These are phyloP conservation scores for Discostella pseudostelligera DNA, from an alignment of 108 stramenopile species.

Conservation along the genomic window DNA sequence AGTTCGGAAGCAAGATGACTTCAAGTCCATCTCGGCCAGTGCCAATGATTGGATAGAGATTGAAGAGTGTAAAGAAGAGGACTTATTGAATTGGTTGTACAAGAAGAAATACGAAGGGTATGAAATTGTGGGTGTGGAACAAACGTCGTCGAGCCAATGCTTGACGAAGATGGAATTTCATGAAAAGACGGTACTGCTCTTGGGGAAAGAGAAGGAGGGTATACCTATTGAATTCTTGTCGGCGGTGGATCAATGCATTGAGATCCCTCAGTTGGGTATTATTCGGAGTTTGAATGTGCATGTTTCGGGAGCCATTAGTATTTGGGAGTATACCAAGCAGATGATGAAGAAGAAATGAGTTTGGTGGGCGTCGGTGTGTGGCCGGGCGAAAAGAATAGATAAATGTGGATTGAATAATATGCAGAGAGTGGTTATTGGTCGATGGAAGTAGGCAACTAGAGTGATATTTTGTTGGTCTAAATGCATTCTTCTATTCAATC, in stretches of 20 bases:
- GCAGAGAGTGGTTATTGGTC: too few relatives aligned
- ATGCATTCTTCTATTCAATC: too few relatives aligned
- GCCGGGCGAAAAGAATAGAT: too few relatives aligned
- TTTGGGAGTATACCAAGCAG: constrained; percentile 94
- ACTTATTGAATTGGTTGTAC: constrained; percentile 65
- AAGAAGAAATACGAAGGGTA: constrained; percentile 71
- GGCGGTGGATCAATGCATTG: constrained; percentile 90
- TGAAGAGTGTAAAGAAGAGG: constrained; percentile 83
- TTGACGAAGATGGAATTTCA: constrained; percentile 67
- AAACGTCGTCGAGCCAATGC: constrained; percentile 77
- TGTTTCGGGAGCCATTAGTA: constrained; percentile 85
- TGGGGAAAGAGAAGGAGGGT: constrained; percentile 95
- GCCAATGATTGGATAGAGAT: constrained; percentile 90
- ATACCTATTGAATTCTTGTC: constrained; percentile 88
- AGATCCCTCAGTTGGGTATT: constrained; percentile 96
- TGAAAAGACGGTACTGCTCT: constrained; percentile 67
- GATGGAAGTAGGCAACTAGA: too few relatives aligned
- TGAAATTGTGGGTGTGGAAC: constrained; percentile 86
- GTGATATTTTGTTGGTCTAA: too few relatives aligned
- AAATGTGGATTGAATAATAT: too few relatives aligned
- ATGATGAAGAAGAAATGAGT: constrained; percentile 39
- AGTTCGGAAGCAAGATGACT: constrained; percentile 82
- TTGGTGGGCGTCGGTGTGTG: too few relatives aligned
- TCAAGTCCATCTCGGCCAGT: constrained; percentile 80
- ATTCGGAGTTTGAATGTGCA: constrained; percentile 96